Base-by-base conservation (phyloP, 2,329 filamentous ascomycete species). In the Sclerotinia borealis region DNA sequence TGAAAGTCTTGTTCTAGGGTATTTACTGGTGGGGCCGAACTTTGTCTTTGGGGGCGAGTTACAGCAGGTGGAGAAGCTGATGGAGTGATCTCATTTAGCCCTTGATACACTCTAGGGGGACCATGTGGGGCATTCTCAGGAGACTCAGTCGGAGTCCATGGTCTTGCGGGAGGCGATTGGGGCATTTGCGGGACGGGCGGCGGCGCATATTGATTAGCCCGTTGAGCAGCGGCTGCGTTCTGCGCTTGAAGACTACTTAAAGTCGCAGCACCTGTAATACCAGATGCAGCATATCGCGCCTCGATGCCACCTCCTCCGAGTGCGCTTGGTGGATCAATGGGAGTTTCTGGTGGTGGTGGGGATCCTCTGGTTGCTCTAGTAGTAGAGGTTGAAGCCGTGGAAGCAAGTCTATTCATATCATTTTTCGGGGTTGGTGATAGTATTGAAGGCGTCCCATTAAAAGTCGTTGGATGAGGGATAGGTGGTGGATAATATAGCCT, bases 141-240 rank as follows among this genome's bases (percentile, higher is more conserved):
- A 63, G 87, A 83, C 75, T 99, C 95, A 3, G 95, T 98, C 0
- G 95, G 95, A 11, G 93, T 98, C 95, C 93, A 98, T 36, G 93
- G 93, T 54, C 93, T 84, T 31, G 81, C 74, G 43, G 63, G 62
- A 29, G 62, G 63, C 10, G 63, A 51, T 72, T 71, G 68, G 66
- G 70, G 73, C 54, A 72, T 64, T 64, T 77, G 76, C 19, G 77
- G 78, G 50, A 78, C 76, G 37, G 76, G 73, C 39, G 79, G 78
- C 43, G 79, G 78, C 61, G 82, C 84, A 74, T 96, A 97, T 65
- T 95, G 91, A 43, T 91, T 89, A 66, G 89, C 79, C 69, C 93
- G 84, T 74, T 95, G 91, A 34, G 91, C 83, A 22, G 93, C 91
- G 3, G 92, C 92, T 19, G 91, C 87, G 74, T 89, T 96, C 69